Evolutionary conservation across 805 yeast genomes (phyloP).

Genomic region (Metschnikowia orientalis): DNA sequence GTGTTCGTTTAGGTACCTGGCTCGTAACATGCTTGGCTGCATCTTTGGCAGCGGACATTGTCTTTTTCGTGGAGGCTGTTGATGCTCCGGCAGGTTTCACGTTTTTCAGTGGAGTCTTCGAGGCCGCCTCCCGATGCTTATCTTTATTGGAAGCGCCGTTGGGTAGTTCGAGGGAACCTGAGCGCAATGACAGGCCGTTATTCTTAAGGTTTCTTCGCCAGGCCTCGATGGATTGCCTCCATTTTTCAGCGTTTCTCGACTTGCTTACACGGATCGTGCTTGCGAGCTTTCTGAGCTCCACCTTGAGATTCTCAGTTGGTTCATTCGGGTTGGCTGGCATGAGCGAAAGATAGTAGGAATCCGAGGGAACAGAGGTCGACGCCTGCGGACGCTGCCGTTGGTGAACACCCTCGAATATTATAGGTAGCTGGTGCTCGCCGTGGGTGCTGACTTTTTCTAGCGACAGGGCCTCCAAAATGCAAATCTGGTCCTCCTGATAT

Average conservation of each 20-base stretch:
- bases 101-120: not conserved
- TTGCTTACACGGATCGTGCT: conserved; percentile 35
- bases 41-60: too few species aligned
- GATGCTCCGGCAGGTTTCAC: too few species aligned
- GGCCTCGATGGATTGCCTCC: conserved; percentile 20
- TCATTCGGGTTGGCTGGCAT: conserved; percentile 15
- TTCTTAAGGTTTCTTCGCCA: conserved; percentile 7
- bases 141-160: not conserved
- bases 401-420: conserved; percentile 37
- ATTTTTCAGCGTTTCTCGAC: conserved; percentile 32
- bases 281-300: conserved; percentile 22
- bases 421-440: conserved; percentile 14
- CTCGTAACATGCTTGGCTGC: too few species aligned
- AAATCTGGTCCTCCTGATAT: conserved; percentile 32
- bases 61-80: too few species aligned
- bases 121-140: not conserved
- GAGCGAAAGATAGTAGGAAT: conserved; percentile 29
- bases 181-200: not conserved
- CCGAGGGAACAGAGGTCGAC: conserved; percentile 17
- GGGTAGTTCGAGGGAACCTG: not conserved
- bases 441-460: conserved; percentile 17
- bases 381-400: conserved; percentile 23
- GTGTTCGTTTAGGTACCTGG: too few species aligned
- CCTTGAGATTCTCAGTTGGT: conserved; percentile 1
- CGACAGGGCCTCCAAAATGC: conserved; percentile 30